A percentile compares a stretch with the other conserved stretches of the same genome.
Evolutionary conservation across 2,329 filamentous ascomycete species (phyloP).

Genomic region (Lachnellula suecica): DNA sequence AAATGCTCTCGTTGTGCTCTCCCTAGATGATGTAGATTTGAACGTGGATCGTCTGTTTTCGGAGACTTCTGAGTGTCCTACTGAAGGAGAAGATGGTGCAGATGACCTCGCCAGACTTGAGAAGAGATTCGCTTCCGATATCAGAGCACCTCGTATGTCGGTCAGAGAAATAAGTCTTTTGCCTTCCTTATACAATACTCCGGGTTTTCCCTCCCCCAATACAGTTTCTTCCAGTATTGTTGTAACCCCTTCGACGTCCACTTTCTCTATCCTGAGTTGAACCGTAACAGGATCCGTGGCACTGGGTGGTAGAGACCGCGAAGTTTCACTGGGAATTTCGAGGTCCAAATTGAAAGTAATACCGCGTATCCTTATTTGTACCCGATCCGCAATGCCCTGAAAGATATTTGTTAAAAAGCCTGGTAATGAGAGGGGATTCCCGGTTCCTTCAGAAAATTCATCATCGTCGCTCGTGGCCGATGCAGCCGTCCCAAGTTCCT

Average conservation of each 20-base stretch:
- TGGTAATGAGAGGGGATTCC: conserved; percentile 67
- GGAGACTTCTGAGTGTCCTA: conserved; percentile 44
- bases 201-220: conserved; percentile 4
- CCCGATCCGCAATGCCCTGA: conserved; percentile 71
- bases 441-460: conserved; percentile 63
- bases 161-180: conserved; percentile 65
- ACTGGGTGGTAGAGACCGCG: conserved; percentile 35
- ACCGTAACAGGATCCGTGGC: conserved; percentile 58
- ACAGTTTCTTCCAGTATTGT: conserved; percentile 29
- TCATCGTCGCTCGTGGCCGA: conserved; percentile 60
- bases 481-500: conserved; percentile 62
- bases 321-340: conserved; percentile 49
- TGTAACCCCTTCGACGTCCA: conserved; percentile 68
- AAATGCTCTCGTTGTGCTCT: conserved; percentile 20
- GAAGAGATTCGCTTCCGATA: conserved; percentile 68
- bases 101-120: conserved; percentile 57
- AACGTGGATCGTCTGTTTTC: conserved; percentile 31
- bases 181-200: conserved; percentile 52
- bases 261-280: conserved; percentile 61
- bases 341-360: conserved; percentile 67
- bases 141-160: conserved; percentile 62
- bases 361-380: conserved; percentile 64
- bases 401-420: conserved; percentile 70
- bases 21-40: conserved; percentile 35
- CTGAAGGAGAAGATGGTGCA: conserved; percentile 56